phyloP scores from a whole-genome alignment of 2,329 filamentous ascomycete species.

The Colletotrichum horii region DNA sequence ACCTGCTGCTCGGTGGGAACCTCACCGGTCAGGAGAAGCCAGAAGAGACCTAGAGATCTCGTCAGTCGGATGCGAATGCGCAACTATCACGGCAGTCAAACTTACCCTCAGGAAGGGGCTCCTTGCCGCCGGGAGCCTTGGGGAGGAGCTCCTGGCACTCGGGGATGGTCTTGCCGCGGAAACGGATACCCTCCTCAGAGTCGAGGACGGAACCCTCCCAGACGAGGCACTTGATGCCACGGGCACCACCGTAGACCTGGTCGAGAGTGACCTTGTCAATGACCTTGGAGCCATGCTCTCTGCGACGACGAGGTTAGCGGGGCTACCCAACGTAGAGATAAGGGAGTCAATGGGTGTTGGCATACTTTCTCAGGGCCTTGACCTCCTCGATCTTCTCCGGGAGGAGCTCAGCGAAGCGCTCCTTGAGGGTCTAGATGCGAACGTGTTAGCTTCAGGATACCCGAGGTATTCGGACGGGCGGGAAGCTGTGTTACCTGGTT shows the following conservation, averaged over 20 bases:
- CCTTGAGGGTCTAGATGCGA: constrained; percentile 81
- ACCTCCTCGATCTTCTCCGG: constrained; percentile 98
- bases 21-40: constrained; percentile 98
- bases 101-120: constrained; percentile 92
- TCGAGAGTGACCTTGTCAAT: constrained; percentile 97
- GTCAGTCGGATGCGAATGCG: background rate
- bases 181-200: constrained; percentile 98
- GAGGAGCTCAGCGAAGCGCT: constrained; percentile 95
- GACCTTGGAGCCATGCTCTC: constrained; percentile 94
- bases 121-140: constrained; percentile 94
- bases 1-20: constrained; percentile 98
- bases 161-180: constrained; percentile 98
- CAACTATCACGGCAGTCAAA: background rate
- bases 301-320: constrained; percentile 40
- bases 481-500: constrained; percentile 67
- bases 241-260: constrained; percentile 98
- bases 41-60: constrained; percentile 80
- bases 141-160: constrained; percentile 98
- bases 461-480: constrained; percentile 17
- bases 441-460: constrained; percentile 26
- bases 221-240: constrained; percentile 97
- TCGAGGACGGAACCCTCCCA: constrained; percentile 99
- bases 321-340: constrained; percentile 2
- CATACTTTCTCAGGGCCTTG: constrained; percentile 96
- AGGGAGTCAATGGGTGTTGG: constrained; percentile 25